A percentile compares a stretch with the other conserved stretches of the same genome.
Evolutionary conservation across 768 basidiomycete genomes (phyloP).

Genomic region (Boletus rex-veris): DNA sequence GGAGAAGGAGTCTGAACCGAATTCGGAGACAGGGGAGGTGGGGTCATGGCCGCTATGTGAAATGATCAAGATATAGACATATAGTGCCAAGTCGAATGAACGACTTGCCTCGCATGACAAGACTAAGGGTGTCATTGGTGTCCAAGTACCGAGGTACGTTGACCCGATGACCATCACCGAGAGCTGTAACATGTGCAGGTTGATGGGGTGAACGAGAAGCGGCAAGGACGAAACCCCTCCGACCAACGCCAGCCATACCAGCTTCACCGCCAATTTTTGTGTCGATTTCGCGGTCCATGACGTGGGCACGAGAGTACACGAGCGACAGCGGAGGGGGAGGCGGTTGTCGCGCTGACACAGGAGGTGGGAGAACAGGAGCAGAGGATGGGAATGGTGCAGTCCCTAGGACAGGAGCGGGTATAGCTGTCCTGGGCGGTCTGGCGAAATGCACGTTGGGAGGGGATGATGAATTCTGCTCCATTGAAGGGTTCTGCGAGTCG

Average conservation of each 20-base stretch:
- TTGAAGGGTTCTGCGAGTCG: conserved; percentile 6
- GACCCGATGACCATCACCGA: conserved; percentile 22
- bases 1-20: conserved; percentile 33
- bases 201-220: conserved; percentile 17
- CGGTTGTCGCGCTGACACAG: conserved; percentile 16
- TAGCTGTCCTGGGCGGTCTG: conserved; percentile 5
- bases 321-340: conserved; percentile 18
- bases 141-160: conserved; percentile 46
- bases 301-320: not conserved
- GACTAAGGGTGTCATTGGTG: conserved; percentile 35
- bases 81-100: not conserved
- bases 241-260: conserved; percentile 89
- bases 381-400: conserved; percentile 18
- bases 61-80: conserved; percentile 8
- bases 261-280: conserved; percentile 75
- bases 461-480: not conserved
- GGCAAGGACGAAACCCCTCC: conserved; percentile 68
- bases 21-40: conserved; percentile 33
- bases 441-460: not conserved
- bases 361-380: not conserved
- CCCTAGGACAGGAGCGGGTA: conserved; percentile 10
- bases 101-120: conserved; percentile 31
- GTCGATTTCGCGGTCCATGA: conserved; percentile 42
- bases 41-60: conserved; percentile 27
- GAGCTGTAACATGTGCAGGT: not conserved